Evolutionary conservation across 2,329 filamentous ascomycete species (phyloP).

Genomic region (Stachybotrys echinatus): DNA sequence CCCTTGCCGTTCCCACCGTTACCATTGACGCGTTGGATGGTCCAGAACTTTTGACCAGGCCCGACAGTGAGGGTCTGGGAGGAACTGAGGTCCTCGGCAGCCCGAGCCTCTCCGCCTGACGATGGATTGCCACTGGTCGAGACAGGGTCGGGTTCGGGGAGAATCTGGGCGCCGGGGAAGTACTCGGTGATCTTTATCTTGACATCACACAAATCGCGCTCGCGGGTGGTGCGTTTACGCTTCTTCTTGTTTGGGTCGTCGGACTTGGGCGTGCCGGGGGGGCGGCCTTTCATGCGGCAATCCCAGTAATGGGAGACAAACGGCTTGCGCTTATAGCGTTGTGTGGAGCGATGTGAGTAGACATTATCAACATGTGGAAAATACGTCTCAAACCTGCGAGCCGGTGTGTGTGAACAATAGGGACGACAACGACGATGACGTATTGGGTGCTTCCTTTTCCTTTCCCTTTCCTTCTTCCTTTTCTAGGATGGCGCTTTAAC

Average conservation of each 20-base stretch:
- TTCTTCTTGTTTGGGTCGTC: conserved; percentile 79
- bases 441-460: conserved; percentile 1
- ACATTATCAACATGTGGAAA: conserved; percentile 82
- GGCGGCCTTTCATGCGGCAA: conserved; percentile 73
- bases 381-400: conserved; percentile 65
- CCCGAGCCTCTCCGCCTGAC: background rate
- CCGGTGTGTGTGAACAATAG: background rate
- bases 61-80: conserved; percentile 15
- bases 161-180: conserved; percentile 49
- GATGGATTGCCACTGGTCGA: background rate
- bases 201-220: conserved; percentile 76
- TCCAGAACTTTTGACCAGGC: conserved; percentile 58
- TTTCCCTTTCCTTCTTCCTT: background rate
- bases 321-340: conserved; percentile 75
- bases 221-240: conserved; percentile 68
- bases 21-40: conserved; percentile 72
- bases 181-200: conserved; percentile 85
- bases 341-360: conserved; percentile 78
- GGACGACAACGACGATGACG: conserved; percentile 4
- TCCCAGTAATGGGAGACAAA: conserved; percentile 83
- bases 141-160: conserved; percentile 14
- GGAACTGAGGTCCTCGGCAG: background rate
- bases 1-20: conserved; percentile 69
- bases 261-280: conserved; percentile 73
- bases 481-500: background rate